Percentiles rank a stretch among this genome's conserved stretches.
phyloP scores from a whole-genome alignment of 306 rosid genomes.

The Vigna nakashimae region DNA sequence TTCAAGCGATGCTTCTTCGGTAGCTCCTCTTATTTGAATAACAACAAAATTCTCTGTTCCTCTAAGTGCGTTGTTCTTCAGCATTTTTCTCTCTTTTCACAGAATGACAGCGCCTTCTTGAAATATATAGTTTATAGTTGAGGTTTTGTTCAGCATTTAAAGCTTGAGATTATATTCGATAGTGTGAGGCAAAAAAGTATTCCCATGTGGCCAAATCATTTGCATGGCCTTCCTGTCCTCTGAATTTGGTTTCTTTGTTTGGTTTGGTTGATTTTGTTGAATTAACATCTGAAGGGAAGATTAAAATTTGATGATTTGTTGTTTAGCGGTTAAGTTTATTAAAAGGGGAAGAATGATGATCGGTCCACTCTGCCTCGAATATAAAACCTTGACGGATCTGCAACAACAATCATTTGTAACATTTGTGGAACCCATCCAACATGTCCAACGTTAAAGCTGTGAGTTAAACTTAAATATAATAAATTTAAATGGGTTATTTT shows the following conservation, averaged over 20 bases:
- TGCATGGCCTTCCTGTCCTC: slow-evolving; percentile 61
- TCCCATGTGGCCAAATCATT: slow-evolving; percentile 77
- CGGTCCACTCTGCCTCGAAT: slow-evolving; percentile 16
- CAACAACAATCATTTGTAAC: slow-evolving; percentile 27
- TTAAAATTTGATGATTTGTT: not conserved
- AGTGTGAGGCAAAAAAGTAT: slow-evolving; percentile 24
- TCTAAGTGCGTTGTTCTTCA: slow-evolving; percentile 37
- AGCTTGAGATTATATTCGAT: slow-evolving; percentile 48
- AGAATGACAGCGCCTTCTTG: slow-evolving; percentile 25
- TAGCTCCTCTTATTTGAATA: slow-evolving; percentile 31
- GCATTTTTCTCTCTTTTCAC: slow-evolving; percentile 40
- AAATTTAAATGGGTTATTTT: too few relatives aligned
- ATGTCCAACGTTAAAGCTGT: slow-evolving; percentile 25
- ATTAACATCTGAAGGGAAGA: not conserved
- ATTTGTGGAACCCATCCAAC: slow-evolving; percentile 49
- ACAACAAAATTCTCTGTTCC: slow-evolving; percentile 44
- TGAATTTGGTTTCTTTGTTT: slow-evolving; percentile 29
- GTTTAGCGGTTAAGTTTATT: slow-evolving; percentile 6
- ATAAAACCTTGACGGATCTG: slow-evolving; percentile 43
- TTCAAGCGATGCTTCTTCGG: slow-evolving; percentile 1
- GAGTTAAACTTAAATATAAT: too few relatives aligned
- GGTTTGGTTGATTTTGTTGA: slow-evolving; percentile 36
- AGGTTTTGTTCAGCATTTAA: slow-evolving; percentile 28
- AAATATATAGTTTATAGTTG: not conserved
- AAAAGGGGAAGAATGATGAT: slow-evolving; percentile 37